A percentile compares a stretch with the other conserved stretches of the same genome.
Conservation (phyloP, 2,329 filamentous ascomycete species). For the Amesomyces nigricolor region DNA sequence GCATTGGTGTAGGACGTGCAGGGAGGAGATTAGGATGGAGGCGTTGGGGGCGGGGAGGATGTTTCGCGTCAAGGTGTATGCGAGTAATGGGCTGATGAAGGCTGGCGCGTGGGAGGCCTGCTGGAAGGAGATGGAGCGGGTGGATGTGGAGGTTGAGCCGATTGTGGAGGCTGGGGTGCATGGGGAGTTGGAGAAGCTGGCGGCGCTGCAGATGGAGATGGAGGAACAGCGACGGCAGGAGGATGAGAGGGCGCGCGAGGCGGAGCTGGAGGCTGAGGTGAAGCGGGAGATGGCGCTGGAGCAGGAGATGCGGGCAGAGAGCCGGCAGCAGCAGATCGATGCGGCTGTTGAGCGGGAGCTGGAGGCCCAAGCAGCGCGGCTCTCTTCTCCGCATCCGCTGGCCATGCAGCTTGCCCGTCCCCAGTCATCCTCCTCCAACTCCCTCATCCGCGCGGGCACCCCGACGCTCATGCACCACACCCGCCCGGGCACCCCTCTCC, state of each 20-base stretch:
- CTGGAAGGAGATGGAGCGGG: slow-evolving; percentile 98
- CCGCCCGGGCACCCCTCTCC: slow-evolving; percentile 8
- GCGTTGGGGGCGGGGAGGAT: slow-evolving; percentile 49
- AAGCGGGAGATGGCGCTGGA: neutral
- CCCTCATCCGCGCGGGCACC: slow-evolving; percentile 16
- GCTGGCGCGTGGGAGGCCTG: slow-evolving; percentile 87
- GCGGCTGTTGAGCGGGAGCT: slow-evolving; percentile 7
- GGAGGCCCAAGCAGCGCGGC: neutral
- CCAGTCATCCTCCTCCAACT: slow-evolving; percentile 16
- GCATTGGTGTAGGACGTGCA: slow-evolving; percentile 54
- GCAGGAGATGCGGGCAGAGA: slow-evolving; percentile 18
- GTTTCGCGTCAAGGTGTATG: slow-evolving; percentile 83
- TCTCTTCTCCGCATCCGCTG: slow-evolving; percentile 15
- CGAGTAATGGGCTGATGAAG: slow-evolving; percentile 89
- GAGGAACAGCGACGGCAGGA: slow-evolving; percentile 34
- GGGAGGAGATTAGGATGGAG: slow-evolving; percentile 50
- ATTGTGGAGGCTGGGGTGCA: slow-evolving; percentile 56
- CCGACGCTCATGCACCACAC: slow-evolving; percentile 9
- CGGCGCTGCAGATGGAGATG: slow-evolving; percentile 35
- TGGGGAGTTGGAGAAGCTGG: slow-evolving; percentile 54
- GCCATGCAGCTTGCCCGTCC: slow-evolving; percentile 13
- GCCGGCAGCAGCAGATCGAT: slow-evolving; percentile 25
- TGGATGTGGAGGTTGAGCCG: slow-evolving; percentile 86
- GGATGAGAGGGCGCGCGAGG: slow-evolving; percentile 15
- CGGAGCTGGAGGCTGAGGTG: slow-evolving; percentile 18